Evolutionary conservation across 2,329 filamentous ascomycete genomes (phyloP), one percentile per base, ranked within the genome.

Genomic region (Coniella lustricola): DNA sequence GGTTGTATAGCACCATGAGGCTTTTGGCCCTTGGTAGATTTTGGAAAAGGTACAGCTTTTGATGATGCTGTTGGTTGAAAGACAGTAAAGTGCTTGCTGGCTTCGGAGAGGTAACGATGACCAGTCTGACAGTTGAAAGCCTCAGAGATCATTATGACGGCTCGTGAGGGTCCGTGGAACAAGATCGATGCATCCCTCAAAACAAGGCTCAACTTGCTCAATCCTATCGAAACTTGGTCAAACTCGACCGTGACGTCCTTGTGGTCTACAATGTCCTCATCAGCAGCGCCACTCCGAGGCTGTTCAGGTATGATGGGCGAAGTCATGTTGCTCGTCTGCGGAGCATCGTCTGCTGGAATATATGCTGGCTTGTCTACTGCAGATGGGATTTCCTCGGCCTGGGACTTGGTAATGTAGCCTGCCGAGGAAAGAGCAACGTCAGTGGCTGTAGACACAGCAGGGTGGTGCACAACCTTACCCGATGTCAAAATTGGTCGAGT

Each of bases 341-440:
- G 25, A 29, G 25, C 44, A 40, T n/a, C 44, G 49, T 17, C 34
- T 18, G 7, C 35, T 44, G 35, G 49, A 40, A 18, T 48, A 44
- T 17, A 35, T 18, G 7, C 35, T 44, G 35, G 44, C 48, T 18
- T 22, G 10, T 29, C 25, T 29, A 29, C 10, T 10, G 25, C 25
- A 10, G 25, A 29, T 10, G 48, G 12, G 7, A 44, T 35, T 21
- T 34, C 39, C 13, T 46, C 17, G 14, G 29, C 16, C 21, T 22
- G 16, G 3, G 49, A 44, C 17, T 39, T 31, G 22, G 32, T 18
- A 18, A 45, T 51, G 18, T 32, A 44, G n/a, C 7, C 22, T 35
- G 35, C 20, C 14, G 9, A 7, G 8, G 39, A 17, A 16, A 29
- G 25, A 29, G 25, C 25, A 29, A 5, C 25, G 5, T 29, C 10